phyloP scores from a whole-genome alignment of 306 rosid species.

The Nissolia schottii region DNA sequence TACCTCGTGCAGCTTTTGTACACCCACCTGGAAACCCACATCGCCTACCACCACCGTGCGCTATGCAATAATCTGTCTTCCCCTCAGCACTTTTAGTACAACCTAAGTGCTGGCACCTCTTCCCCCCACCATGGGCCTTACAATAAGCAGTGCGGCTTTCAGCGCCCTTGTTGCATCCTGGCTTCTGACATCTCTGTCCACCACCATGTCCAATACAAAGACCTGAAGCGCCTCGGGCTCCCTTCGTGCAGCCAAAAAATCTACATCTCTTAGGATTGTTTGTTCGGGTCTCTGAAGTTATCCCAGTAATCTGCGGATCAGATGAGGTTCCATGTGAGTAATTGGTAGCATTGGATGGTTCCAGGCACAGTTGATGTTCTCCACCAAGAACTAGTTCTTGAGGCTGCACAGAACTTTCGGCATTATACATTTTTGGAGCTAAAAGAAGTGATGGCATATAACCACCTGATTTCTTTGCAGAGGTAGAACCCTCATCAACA shows the following conservation, averaged over 20 bases:
- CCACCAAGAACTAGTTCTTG: constrained; percentile 39
- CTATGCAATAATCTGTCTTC: constrained; percentile 92
- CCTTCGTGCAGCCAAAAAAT: constrained; percentile 67
- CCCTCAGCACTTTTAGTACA: constrained; percentile 99
- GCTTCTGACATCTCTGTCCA: constrained; percentile 97
- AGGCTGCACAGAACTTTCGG: constrained; percentile 34
- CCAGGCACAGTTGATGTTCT: constrained; percentile 40
- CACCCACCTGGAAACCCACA: constrained; percentile 77
- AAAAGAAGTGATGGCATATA: constrained; percentile 91
- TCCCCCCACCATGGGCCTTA: constrained; percentile 99
- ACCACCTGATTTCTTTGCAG: constrained; percentile 90
- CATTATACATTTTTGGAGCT: constrained; percentile 64
- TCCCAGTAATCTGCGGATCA: constrained; percentile 43
- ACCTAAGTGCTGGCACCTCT: constrained; percentile 81
- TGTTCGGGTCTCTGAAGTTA: constrained; percentile 44
- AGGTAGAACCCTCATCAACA: constrained; percentile 90
- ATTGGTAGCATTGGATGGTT: constrained; percentile 42
- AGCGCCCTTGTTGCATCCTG: constrained; percentile 95
- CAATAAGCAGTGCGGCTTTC: constrained; percentile 98
- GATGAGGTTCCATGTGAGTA: constrained; percentile 49
- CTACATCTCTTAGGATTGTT: constrained; percentile 70
- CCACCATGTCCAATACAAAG: constrained; percentile 99
- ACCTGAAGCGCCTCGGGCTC: constrained; percentile 95
- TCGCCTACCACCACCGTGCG: constrained; percentile 93
- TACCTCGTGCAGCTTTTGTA: constrained; percentile 90